Evolutionary conservation across 2,329 filamentous ascomycete species (phyloP).

Genomic region (Lasiodiplodia citricola): DNA sequence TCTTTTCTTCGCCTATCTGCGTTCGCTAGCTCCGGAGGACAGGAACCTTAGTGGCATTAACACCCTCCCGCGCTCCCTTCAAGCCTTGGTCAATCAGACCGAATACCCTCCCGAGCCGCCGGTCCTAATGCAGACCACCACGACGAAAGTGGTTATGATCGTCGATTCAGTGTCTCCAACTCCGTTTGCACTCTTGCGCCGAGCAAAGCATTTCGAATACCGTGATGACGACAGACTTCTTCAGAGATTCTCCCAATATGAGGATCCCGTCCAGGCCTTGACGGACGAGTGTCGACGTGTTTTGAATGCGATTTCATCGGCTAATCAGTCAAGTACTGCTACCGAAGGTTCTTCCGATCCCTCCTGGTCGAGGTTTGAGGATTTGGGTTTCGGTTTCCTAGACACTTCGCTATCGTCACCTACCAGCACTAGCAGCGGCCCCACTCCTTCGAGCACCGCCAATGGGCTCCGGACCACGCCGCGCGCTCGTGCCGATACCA

Average conservation of each 20-base stretch:
- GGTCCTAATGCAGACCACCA: slow-evolving; percentile 75
- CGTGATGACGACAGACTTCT: slow-evolving; percentile 85
- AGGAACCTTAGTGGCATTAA: slow-evolving; percentile 79
- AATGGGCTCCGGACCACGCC: slow-evolving; percentile 68
- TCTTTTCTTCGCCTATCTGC: slow-evolving; percentile 95
- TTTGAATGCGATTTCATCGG: slow-evolving; percentile 82
- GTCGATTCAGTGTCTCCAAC: slow-evolving; percentile 94
- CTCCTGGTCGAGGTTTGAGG: slow-evolving; percentile 96
- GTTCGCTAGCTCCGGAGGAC: slow-evolving; percentile 83
- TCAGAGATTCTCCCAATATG: slow-evolving; percentile 83
- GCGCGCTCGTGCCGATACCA: slow-evolving; percentile 67
- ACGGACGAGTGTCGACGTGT: slow-evolving; percentile 95
- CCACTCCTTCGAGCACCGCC: slow-evolving; percentile 29
- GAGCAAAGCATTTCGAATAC: slow-evolving; percentile 95
- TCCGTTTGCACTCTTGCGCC: slow-evolving; percentile 85
- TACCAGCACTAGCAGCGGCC: slow-evolving; percentile 36
- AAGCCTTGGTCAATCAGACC: slow-evolving; percentile 87
- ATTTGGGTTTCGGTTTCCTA: slow-evolving; percentile 82
- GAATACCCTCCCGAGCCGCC: slow-evolving; percentile 89
- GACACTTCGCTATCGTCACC: slow-evolving; percentile 60
- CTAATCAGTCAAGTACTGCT: slow-evolving; percentile 79
- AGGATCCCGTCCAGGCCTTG: slow-evolving; percentile 84
- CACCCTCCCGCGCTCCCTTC: slow-evolving; percentile 84
- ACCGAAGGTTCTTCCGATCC: slow-evolving; percentile 63
- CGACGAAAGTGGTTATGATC: slow-evolving; percentile 93